Percentiles rank a stretch among this genome's conserved stretches.
These are phyloP conservation scores for Fusarium domesticum DNA, from an alignment of 2,329 filamentous ascomycete species.

Conservation along the genomic window DNA sequence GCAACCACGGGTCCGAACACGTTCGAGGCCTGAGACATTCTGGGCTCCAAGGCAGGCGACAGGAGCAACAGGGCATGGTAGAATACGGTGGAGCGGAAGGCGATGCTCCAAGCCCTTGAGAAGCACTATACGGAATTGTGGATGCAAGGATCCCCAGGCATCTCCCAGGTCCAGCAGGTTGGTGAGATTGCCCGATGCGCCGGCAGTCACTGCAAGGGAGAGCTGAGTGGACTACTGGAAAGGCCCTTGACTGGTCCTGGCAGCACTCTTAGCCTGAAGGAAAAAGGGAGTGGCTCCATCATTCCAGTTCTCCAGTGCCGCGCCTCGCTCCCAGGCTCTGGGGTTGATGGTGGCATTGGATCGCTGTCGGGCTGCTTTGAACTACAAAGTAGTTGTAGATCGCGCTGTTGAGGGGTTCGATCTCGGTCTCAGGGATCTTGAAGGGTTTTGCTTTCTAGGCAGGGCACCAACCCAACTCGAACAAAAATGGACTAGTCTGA, in stretches of 20 bases:
- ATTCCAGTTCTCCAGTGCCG: constrained; percentile 26
- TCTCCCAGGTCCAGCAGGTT: constrained; percentile 19
- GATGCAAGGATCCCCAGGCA: constrained; percentile 7
- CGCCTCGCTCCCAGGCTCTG: constrained; percentile 16
- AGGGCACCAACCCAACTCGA: constrained; percentile 2
- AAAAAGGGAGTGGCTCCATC: constrained; percentile 14
- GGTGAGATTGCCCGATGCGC: constrained; percentile 27
- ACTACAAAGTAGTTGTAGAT: constrained; percentile 16
- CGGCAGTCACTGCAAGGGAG: constrained; percentile 23
- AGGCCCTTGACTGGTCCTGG: constrained; percentile 16
- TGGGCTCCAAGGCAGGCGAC: too few relatives aligned
- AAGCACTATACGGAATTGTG: constrained; percentile 19
- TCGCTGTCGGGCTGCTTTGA: constrained; percentile 10
- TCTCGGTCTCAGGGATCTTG: constrained; percentile 23
- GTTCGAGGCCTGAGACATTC: too few relatives aligned
- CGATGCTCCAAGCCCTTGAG: constrained; percentile 5
- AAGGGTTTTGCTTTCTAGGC: constrained; percentile 9
- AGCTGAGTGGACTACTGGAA: constrained; percentile 7
- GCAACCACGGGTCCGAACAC: too few relatives aligned
- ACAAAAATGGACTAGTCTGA: constrained; percentile 1
- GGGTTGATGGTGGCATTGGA: constrained; percentile 17
- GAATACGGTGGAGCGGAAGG: too few relatives aligned
- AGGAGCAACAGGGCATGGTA: too few relatives aligned
- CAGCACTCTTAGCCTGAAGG: constrained; percentile 7
- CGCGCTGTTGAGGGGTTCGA: constrained; percentile 15